phyloP scores from a whole-genome alignment of 1,284 basidiomycete species.

The Fomitopsis betulina region DNA sequence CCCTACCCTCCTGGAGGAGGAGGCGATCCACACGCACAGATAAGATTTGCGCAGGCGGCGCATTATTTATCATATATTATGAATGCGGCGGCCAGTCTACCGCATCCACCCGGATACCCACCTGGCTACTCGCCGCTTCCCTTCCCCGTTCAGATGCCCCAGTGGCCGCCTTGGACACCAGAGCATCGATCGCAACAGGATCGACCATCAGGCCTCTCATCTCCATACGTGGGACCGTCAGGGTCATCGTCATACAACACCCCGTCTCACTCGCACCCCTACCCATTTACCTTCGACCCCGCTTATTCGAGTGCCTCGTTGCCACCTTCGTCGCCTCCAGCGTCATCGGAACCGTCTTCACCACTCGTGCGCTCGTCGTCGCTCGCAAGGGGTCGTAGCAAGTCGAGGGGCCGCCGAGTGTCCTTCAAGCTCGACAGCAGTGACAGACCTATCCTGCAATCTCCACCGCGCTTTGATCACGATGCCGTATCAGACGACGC shows the following conservation, averaged over 20 bases:
- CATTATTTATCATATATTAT: constrained; percentile 29
- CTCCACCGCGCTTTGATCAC: constrained; percentile 1
- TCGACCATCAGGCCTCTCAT: constrained; percentile 10
- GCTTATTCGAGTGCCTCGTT: constrained; percentile 38
- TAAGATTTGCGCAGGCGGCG: constrained; percentile 31
- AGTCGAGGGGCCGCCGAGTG: constrained; percentile 24
- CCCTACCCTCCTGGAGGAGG: constrained; percentile 13
- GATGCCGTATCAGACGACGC: constrained; percentile 6
- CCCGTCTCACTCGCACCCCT: constrained; percentile 35
- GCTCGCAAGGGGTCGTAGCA: constrained; percentile 20
- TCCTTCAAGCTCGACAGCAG: constrained; percentile 27
- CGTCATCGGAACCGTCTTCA: constrained; percentile 23
- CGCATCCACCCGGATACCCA: constrained; percentile 6
- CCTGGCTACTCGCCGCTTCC: constrained; percentile 14
- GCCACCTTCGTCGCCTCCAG: constrained; percentile 41
- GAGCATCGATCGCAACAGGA: neutral
- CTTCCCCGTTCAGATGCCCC: neutral
- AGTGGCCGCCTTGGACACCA: constrained; percentile 8
- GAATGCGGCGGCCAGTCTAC: constrained; percentile 11
- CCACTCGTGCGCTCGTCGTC: constrained; percentile 8
- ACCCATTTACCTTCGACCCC: constrained; percentile 37
- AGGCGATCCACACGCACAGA: constrained; percentile 32
- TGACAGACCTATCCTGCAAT: constrained; percentile 15
- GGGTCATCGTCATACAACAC: constrained; percentile 27
- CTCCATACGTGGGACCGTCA: constrained; percentile 15